phyloP scores from a whole-genome alignment of 176 grass and related monocot genomes.

The Elaeis guineensis region DNA sequence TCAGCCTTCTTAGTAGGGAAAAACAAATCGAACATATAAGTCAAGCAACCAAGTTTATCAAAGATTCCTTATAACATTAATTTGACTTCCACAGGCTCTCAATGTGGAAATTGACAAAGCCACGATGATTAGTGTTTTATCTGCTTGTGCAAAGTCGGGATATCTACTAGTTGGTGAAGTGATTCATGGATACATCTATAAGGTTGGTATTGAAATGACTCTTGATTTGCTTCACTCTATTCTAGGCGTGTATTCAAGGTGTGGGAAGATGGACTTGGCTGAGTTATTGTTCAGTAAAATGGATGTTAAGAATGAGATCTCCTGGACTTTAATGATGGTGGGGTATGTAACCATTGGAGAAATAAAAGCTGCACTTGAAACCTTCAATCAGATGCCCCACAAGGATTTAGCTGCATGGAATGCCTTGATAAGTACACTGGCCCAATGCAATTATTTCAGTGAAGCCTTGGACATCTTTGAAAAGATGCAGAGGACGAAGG shows the following conservation, averaged over 20 bases:
- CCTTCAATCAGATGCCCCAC: not conserved
- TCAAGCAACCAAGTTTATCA: no score
- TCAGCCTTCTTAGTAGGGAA: no score
- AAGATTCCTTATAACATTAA: not conserved
- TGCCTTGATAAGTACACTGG: not conserved
- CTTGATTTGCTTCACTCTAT: no score
- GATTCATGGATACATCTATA: no score
- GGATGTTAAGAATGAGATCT: slow-evolving; percentile 1
- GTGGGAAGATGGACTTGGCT: not conserved
- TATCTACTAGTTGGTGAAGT: no score
- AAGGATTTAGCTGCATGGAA: slow-evolving; percentile 6
- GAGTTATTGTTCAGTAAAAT: not conserved
- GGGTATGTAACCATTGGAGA: not conserved
- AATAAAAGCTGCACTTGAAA: not conserved
- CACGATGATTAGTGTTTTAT: not conserved
- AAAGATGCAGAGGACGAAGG: not conserved
- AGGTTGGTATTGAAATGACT: no score
- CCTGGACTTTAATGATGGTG: not conserved
- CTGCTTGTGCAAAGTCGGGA: not conserved
- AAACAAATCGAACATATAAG: no score
- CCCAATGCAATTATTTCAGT: not conserved
- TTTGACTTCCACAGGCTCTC: not conserved
- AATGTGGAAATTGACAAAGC: not conserved
- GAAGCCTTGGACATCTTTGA: not conserved
- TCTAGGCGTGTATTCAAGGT: no score